phyloP scores from a whole-genome alignment of 2,329 filamentous ascomycete genomes.

The Thelonectria discophora region DNA sequence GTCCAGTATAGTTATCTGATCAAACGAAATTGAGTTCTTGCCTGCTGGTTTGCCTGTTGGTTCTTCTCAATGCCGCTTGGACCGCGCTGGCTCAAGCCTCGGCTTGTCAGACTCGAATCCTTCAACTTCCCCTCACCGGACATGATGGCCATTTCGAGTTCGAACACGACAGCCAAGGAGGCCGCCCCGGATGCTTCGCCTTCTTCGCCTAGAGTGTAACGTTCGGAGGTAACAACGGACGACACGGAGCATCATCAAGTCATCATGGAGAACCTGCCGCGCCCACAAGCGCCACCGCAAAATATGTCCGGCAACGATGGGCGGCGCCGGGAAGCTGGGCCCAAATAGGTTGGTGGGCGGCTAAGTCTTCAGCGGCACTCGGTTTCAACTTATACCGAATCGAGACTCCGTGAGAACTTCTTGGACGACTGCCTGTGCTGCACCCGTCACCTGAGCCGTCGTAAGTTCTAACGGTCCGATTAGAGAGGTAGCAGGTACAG shows the following conservation, averaged over 20 bases:
- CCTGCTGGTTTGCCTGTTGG: background rate
- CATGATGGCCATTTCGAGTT: background rate
- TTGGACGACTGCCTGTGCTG: background rate
- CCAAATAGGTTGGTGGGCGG: constrained; percentile 8
- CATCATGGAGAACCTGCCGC: background rate
- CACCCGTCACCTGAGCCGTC: constrained; percentile 12
- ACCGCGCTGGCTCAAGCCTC: background rate
- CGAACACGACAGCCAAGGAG: background rate
- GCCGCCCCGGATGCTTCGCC: background rate
- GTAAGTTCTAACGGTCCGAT: constrained; percentile 11
- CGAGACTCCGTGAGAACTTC: background rate
- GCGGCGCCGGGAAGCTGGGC: constrained; percentile 4
- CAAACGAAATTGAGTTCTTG: background rate
- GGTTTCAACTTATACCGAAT: constrained; percentile 12
- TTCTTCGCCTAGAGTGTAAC: background rate
- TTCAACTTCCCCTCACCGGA: background rate
- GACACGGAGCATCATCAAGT: background rate
- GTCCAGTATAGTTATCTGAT: background rate
- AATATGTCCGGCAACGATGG: background rate
- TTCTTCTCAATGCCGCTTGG: background rate
- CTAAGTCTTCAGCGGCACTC: background rate
- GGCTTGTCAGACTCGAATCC: background rate
- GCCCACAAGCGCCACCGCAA: background rate
- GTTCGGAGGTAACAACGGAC: background rate
- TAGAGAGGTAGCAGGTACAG: background rate